A percentile compares a stretch with the other conserved stretches of the same genome.
Evolutionary conservation across 257 asterid species (phyloP).

Genomic region (Jaltomata sinuosa): DNA sequence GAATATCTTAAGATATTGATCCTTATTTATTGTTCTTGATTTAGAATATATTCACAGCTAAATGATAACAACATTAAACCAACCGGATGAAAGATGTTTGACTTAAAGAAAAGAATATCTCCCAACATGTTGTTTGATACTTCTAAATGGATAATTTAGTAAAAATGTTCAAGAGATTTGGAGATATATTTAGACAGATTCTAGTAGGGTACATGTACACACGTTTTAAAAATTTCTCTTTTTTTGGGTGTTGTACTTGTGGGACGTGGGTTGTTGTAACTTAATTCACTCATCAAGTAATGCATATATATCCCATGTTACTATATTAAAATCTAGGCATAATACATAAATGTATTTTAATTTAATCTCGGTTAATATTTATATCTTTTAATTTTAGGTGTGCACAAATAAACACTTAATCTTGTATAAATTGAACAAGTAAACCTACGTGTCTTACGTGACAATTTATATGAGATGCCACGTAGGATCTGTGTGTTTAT

Average conservation of each 20-base stretch:
- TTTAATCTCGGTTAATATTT: too few species aligned
- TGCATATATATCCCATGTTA: neutral
- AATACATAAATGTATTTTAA: too few species aligned
- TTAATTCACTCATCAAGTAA: neutral
- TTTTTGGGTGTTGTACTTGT: too few species aligned
- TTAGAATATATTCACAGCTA: neutral
- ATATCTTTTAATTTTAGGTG: too few species aligned
- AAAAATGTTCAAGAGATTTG: neutral
- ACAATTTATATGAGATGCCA: too few species aligned
- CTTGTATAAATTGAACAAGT: too few species aligned
- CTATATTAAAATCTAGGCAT: neutral
- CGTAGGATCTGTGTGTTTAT: too few species aligned
- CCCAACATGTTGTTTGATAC: neutral
- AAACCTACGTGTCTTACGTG: too few species aligned
- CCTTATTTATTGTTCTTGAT: too few species aligned
- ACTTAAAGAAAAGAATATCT: neutral
- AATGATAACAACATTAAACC: neutral
- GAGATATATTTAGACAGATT: neutral
- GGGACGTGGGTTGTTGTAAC: neutral
- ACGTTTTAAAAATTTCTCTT: neutral
- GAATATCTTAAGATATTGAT: neutral
- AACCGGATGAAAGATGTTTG: neutral
- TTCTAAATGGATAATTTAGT: neutral
- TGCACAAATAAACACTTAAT: too few species aligned
- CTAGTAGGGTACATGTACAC: neutral